Evolutionary conservation across 225 moss, liverwort and hornwort species (phyloP), one percentile per base, ranked within the genome.

Genomic region (Sphagnum tenellum): DNA sequence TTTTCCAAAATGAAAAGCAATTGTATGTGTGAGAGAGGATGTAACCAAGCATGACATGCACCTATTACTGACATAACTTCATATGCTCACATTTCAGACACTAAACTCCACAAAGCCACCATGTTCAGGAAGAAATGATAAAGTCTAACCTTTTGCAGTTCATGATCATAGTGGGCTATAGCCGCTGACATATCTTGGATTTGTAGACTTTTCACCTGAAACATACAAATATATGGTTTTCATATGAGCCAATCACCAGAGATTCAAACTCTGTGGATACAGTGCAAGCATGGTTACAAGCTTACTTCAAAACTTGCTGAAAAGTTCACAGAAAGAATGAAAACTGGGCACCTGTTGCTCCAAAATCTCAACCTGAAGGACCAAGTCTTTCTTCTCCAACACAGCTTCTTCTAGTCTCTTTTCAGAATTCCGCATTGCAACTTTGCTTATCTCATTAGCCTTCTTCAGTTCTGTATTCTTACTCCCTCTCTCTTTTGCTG

Each of bases 151-250:
- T 89, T 91, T 66, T 80, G 86, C 66, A 91, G 78, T 73, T 91
- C 91, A 64, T 80, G 78, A 69, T 91, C 89, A 62, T 91, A 89
- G 64, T 86, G 89, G 11, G 89, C 84, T 60, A 89, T 87, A 29
- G 86, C 89, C 8, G 84, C 79, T 69, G 84, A 78, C 48, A 82
- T 66, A 64, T 91, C 91, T 66, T 80, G 79, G 62, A 80, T 76
- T 50, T 86, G 84, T 45, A 89, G 72, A 13, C 74, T 78, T 74
- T 82, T 84, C 53, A 91, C 86, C 91, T 91, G 29, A 29, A 29
- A 29, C 29, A 29, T 29, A 29, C 29, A 29, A 29, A 29, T 29
- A 29, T 29, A 29, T 29, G 29, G 29, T 29, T 29, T 29, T 29
- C 29, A 29, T 29, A 29, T 29, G 29, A 29, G 29, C 29, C 29